phyloP scores from a whole-genome alignment of 169 alveolate species.

The Eimeria necatrix region DNA sequence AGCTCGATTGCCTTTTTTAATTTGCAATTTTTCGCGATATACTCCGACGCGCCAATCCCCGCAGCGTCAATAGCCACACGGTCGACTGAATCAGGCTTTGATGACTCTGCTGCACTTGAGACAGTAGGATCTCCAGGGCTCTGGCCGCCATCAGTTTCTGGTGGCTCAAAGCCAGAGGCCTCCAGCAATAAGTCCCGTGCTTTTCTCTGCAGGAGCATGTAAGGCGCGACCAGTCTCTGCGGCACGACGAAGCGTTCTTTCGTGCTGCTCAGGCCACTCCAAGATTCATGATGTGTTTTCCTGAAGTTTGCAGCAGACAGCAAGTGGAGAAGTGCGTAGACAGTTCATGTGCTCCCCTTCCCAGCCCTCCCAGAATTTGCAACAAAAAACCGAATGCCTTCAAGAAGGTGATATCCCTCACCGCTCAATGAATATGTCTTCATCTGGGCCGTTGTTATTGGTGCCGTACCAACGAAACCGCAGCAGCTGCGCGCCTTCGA shows the following conservation, averaged over 20 bases:
- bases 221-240: slow-evolving; percentile 60
- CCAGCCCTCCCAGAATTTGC: too few relatives aligned
- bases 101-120: not conserved
- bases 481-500: slow-evolving; percentile 88
- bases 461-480: slow-evolving; percentile 90
- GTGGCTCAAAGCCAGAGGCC: slow-evolving; percentile 49
- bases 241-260: slow-evolving; percentile 87
- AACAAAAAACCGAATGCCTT: too few relatives aligned
- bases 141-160: not conserved
- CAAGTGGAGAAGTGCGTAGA: slow-evolving; percentile 25
- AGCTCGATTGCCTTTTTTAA: slow-evolving; percentile 74
- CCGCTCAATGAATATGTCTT: slow-evolving; percentile 82
- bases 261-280: slow-evolving; percentile 89
- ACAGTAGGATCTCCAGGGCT: not conserved
- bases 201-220: slow-evolving; percentile 56
- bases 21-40: slow-evolving; percentile 35
- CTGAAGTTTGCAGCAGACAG: slow-evolving; percentile 72
- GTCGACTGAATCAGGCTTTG: not conserved
- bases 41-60: slow-evolving; percentile 31
- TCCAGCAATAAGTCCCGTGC: slow-evolving; percentile 59
- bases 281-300: slow-evolving; percentile 90
- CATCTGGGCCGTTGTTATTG: slow-evolving; percentile 86
- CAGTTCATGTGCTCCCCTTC: too few relatives aligned
- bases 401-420: not conserved
- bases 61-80: not conserved